A percentile compares a stretch with the other conserved stretches of the same genome.
Conservation (phyloP, 2,329 filamentous ascomycete species). For the Chaetomiaceae sp. region DNA sequence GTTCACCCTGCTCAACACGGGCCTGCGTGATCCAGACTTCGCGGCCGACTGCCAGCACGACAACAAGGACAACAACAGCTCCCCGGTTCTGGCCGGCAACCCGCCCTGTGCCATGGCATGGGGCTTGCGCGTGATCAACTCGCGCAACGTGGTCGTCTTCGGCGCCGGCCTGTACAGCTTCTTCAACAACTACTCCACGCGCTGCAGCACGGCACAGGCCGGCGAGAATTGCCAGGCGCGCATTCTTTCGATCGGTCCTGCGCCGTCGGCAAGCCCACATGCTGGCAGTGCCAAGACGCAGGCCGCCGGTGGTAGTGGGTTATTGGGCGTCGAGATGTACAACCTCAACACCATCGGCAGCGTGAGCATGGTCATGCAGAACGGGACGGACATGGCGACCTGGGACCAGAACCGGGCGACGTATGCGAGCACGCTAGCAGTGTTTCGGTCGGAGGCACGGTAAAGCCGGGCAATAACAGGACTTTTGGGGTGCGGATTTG, state of each 20-base stretch:
- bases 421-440: conserved; percentile 31
- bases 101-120: conserved; percentile 52
- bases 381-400: conserved; percentile 30
- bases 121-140: conserved; percentile 56
- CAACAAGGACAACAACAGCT: conserved; percentile 11
- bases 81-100: conserved; percentile 14
- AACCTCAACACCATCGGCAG: conserved; percentile 39
- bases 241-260: conserved; percentile 29
- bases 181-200: conserved; percentile 57
- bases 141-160: conserved; percentile 49
- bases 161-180: conserved; percentile 62
- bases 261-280: no score
- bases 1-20: conserved; percentile 38
- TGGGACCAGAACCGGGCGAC: conserved; percentile 32
- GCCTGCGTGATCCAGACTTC: conserved; percentile 47
- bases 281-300: no score
- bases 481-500: no score
- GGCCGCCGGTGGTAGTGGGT: not conserved
- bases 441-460: conserved; percentile 21
- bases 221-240: conserved; percentile 41
- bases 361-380: conserved; percentile 32
- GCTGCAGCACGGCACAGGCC: conserved; percentile 36
- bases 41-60: conserved; percentile 33
- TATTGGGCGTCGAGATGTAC: conserved; percentile 29
- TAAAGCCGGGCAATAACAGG: not conserved